phyloP scores from a whole-genome alignment of 306 rosid species.

The Lablab purpureus region DNA sequence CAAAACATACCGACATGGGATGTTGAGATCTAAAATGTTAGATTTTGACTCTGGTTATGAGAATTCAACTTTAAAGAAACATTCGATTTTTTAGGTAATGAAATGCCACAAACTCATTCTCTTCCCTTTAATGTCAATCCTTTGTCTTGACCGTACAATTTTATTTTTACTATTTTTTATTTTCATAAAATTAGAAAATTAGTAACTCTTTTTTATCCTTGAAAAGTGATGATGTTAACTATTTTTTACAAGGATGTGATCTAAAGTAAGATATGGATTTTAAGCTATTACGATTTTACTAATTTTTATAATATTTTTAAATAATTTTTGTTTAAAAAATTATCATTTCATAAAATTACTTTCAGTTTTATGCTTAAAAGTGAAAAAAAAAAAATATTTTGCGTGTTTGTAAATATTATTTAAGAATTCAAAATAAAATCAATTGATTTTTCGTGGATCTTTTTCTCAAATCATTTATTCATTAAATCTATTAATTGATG shows the following conservation, averaged over 20 bases:
- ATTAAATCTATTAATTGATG: too few relatives aligned
- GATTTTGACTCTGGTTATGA: neutral
- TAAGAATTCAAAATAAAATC: too few relatives aligned
- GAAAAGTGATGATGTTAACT: neutral
- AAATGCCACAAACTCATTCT: neutral
- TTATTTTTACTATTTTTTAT: slow-evolving; percentile 37
- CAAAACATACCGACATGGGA: slow-evolving; percentile 44
- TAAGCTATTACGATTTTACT: neutral
- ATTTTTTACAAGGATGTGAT: neutral
- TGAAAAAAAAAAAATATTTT: too few relatives aligned
- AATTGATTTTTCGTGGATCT: too few relatives aligned
- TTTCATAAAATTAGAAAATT: neutral
- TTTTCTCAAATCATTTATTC: too few relatives aligned
- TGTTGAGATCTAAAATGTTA: slow-evolving; percentile 27
- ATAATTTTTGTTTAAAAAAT: too few relatives aligned
- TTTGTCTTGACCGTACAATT: slow-evolving; percentile 31
- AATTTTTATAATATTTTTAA: too few relatives aligned
- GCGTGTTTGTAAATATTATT: too few relatives aligned
- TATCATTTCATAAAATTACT: too few relatives aligned
- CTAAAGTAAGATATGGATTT: neutral
- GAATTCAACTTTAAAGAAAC: neutral
- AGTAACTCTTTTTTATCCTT: neutral
- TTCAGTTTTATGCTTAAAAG: too few relatives aligned
- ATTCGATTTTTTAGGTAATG: neutral
- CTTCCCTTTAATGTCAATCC: neutral